Evolutionary conservation across 495 filamentous ascomycete genomes (phyloP), one percentile per base, ranked within the genome.

Genomic region (Amphirosellinia nigrospora): DNA sequence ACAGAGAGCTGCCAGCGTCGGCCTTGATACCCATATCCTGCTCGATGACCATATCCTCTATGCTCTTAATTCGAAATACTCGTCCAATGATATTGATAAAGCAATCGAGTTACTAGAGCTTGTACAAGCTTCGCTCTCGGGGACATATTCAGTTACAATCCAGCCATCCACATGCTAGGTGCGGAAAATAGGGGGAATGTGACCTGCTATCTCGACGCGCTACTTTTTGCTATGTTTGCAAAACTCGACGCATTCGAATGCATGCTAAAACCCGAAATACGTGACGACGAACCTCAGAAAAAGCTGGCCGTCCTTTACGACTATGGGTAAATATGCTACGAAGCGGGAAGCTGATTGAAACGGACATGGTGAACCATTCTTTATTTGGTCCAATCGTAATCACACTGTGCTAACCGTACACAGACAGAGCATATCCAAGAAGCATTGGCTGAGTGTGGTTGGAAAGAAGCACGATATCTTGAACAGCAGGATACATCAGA

Each of bases 181-280:
- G 96, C 96, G 4, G 91, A 93, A 71, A 99, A 99, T 76, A 84
- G 95, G 53, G 85, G 90, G 21, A 88, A 86, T 23, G 93, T 96
- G 26, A 97, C 96, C 41, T 99, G 96, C 79, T 99, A 94, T 73
- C 83, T 97, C 0, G 96, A 98, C 76, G 86, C 94, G 1, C 81
- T 98, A n/a, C 88, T 99, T 2, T 98, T 97, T 75, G 92, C 96
- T 68, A 97, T 99, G 95, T 99, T 99, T 78, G 91, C 93, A 11
- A 89, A 92, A 64, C 82, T 97, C 32, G 90, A 91, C 56, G 93
- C 92, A 73, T 99, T 97, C 77, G 96, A 99, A 75, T 92, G 91
- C 32, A 96, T 98, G 80, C 81, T 98, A 58, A 84, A 82, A 69
- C 78, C 79, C 36, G 75, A 83, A n/a, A 73, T 71, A 23, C 90